Percentiles rank a stretch among this genome's conserved stretches.
Evolutionary conservation across 2,329 filamentous ascomycete genomes (phyloP).

Genomic region (Calonectria leucothoes): DNA sequence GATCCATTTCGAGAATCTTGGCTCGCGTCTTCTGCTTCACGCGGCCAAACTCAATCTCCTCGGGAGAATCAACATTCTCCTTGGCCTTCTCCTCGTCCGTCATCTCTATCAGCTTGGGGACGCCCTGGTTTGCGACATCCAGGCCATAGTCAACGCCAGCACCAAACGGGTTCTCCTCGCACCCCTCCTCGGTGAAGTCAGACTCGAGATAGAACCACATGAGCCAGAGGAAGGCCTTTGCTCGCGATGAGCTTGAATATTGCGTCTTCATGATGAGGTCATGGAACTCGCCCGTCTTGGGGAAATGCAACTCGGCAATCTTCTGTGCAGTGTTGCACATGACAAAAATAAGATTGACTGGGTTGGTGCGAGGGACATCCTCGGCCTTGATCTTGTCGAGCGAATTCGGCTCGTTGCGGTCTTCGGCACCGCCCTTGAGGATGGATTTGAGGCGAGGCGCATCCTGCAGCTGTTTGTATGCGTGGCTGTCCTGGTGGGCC

Average conservation of each 20-base stretch:
- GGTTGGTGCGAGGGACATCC: constrained; percentile 83
- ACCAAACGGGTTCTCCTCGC: constrained; percentile 91
- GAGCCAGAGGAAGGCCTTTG: constrained; percentile 92
- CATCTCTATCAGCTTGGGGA: constrained; percentile 75
- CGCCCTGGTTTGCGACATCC: constrained; percentile 74
- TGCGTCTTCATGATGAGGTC: constrained; percentile 94
- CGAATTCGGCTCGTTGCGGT: constrained; percentile 83
- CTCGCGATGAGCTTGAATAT: constrained; percentile 83
- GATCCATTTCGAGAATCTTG: constrained; percentile 80
- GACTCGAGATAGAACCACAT: constrained; percentile 99
- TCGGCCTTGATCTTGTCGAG: constrained; percentile 82
- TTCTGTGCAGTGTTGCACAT: constrained; percentile 91
- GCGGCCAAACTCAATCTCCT: constrained; percentile 77
- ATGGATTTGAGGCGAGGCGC: constrained; percentile 97
- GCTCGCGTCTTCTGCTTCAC: constrained; percentile 80
- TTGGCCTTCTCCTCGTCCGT: constrained; percentile 71
- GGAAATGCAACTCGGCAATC: constrained; percentile 93
- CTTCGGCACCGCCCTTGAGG: constrained; percentile 94
- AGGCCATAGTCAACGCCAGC: constrained; percentile 73
- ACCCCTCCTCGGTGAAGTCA: constrained; percentile 89
- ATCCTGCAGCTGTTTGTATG: constrained; percentile 98
- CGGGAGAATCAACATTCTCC: constrained; percentile 81
- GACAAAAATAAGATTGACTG: constrained; percentile 96
- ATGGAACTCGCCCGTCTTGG: constrained; percentile 87
- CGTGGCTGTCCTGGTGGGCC: constrained; percentile 92